A percentile compares a stretch with the other conserved stretches of the same genome.
These are phyloP conservation scores for Phytopythium ostracodes DNA, from an alignment of 352 stramenopile species.

Conservation along the genomic window DNA sequence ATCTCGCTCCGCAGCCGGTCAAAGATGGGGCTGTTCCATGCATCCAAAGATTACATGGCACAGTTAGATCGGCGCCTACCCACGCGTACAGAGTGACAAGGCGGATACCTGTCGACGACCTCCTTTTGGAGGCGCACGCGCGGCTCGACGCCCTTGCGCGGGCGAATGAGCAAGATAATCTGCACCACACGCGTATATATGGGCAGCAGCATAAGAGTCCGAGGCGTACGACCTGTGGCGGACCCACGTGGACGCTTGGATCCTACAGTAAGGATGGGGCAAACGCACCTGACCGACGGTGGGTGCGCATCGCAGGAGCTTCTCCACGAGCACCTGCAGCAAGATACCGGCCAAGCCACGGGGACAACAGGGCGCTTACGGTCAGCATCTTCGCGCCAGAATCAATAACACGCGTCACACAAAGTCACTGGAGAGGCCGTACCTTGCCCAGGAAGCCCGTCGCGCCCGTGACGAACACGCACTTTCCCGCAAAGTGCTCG, in stretches of 20 bases:
- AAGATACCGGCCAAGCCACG: not conserved
- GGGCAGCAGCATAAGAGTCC: not conserved
- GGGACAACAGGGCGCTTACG: not conserved
- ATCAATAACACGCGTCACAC: too few species aligned
- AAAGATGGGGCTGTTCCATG: conserved; percentile 53
- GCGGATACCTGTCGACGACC: conserved; percentile 48
- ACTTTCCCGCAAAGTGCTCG: conserved; percentile 50
- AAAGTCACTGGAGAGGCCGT: too few species aligned
- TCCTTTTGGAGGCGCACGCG: conserved; percentile 61
- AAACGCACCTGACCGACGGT: conserved; percentile 42
- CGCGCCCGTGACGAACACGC: conserved; percentile 81
- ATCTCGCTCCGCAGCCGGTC: conserved; percentile 56
- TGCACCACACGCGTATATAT: conserved; percentile 3
- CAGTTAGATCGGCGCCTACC: not conserved
- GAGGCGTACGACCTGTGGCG: too few species aligned
- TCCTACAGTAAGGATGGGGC: not conserved
- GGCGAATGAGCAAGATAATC: conserved; percentile 76
- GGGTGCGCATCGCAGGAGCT: conserved; percentile 65
- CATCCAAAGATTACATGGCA: too few species aligned
- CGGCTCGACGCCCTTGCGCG: conserved; percentile 63
- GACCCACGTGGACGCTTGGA: too few species aligned
- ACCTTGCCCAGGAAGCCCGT: conserved; percentile 88
- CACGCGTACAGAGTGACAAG: not conserved
- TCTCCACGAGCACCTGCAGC: conserved; percentile 68
- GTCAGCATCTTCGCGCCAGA: conserved; percentile 1